Evolutionary conservation across 2,329 filamentous ascomycete species (phyloP).

Genomic region (Scytalidium sp.): DNA sequence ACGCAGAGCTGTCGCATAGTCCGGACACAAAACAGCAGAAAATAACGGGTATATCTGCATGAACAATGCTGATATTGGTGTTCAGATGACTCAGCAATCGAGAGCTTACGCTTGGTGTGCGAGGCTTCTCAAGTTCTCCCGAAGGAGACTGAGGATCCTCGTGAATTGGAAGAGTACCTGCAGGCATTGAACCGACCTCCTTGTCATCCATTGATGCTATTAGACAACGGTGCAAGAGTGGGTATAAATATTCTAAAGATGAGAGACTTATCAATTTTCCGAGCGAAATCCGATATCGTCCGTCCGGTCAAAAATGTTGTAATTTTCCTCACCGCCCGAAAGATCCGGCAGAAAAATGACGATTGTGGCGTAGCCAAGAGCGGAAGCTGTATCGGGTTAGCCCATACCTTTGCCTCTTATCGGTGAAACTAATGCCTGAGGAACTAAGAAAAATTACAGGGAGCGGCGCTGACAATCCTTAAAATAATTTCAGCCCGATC

Average conservation of each 20-base stretch:
- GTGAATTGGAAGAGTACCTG: neutral
- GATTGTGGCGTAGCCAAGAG: neutral
- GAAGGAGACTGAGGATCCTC: neutral
- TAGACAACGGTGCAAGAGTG: neutral
- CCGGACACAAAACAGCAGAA: conserved; percentile 43
- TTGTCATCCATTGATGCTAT: neutral
- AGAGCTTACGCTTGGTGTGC: neutral
- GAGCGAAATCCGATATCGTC: neutral
- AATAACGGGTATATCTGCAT: conserved; percentile 34
- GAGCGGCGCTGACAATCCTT: neutral
- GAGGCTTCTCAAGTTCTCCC: neutral
- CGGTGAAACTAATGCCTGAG: neutral
- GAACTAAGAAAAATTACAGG: neutral
- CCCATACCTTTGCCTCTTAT: neutral
- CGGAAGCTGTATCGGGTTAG: neutral
- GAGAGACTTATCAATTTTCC: neutral
- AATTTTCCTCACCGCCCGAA: neutral
- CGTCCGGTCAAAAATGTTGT: too few species aligned
- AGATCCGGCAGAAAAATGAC: neutral
- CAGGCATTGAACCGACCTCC: neutral
- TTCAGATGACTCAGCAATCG: conserved; percentile 14
- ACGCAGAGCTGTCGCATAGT: conserved; percentile 42
- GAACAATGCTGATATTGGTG: conserved; percentile 24
- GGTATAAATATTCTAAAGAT: neutral
- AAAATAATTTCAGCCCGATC: neutral